Evolutionary conservation across 768 basidiomycete species (phyloP).

Genomic region (Lanmaoa pseudosensibilis): DNA sequence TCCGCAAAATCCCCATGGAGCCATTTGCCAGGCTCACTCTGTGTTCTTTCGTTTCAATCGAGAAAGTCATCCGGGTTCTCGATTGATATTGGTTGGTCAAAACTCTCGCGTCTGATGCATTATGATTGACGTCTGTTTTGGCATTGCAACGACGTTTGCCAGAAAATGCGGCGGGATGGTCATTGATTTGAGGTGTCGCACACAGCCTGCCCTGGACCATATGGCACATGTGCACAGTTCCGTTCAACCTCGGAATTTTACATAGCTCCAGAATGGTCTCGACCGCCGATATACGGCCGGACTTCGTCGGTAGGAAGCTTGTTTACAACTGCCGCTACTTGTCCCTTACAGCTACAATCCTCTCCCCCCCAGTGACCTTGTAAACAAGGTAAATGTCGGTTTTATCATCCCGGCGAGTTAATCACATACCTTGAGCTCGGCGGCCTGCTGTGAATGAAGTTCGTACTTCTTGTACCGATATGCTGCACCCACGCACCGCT

Average conservation of each 20-base stretch:
- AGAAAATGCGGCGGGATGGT: not conserved
- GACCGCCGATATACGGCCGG: no score
- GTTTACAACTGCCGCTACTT: no score
- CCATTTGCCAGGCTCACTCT: no score
- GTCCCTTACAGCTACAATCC: no score
- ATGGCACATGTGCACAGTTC: not conserved
- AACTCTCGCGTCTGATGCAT: not conserved
- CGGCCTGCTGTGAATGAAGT: not conserved
- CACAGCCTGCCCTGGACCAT: constrained; percentile 12
- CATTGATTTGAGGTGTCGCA: not conserved
- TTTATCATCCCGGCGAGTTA: not conserved
- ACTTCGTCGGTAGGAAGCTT: no score
- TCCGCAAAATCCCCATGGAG: not conserved
- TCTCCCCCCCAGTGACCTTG: no score
- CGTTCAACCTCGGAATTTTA: not conserved
- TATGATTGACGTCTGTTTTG: constrained; percentile 9
- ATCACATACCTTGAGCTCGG: not conserved
- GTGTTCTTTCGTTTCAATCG: not conserved
- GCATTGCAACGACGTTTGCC: not conserved
- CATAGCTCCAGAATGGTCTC: not conserved
- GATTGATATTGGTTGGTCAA: not conserved
- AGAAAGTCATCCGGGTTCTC: no score
- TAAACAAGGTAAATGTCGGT: not conserved
- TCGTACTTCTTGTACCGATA: not conserved
- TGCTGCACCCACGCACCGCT: no score